Evolutionary conservation across 163 green algal species (phyloP), one percentile per base, ranked within the genome.

Genomic region (Scenedesmus sp.): DNA sequence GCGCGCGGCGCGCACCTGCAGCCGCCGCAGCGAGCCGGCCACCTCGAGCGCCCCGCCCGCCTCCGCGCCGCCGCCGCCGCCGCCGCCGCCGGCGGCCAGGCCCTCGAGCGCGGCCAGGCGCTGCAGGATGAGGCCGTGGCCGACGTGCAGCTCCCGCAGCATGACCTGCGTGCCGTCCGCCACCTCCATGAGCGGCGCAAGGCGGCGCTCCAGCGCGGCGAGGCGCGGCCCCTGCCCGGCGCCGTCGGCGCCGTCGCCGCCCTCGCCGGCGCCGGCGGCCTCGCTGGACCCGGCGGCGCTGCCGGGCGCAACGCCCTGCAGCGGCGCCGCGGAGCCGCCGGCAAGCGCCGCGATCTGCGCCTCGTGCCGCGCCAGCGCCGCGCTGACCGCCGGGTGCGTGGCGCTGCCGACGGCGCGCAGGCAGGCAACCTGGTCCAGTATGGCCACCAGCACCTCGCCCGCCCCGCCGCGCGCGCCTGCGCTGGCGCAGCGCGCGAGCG

Each of bases 1-100:
- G n/a, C n/a, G n/a, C n/a, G n/a, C n/a, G n/a, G n/a, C n/a, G 24
- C 71, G 26, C 22, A 80, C 71, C 58, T 80, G 58, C 71, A 80
- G 17, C 44, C 63, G 63, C 51, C 33, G 58, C 15, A 80, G 13
- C 14, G 58, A 50, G 14, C 58, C 47, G 53, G 58, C 71, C 33
- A 70, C 20, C 22, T 44, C 45, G 20, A 80, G 45, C 20, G 45
- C 56, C 24, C 45, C 29, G 50, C 53, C 56, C 4, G 17, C 48
- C 3, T 9, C n/a, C 7, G 51, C 45, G 24, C 15, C 31, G 17
- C 45, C 58, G 29, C 42, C 29, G 29, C 31, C 31, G 11, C 15
- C 58, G 15, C 11, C 50, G 6, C 33, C 31, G 2, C 57, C 57
- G 36, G 24, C 22, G 31, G 69, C 69, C 69, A 77, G 54, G 45